Percentiles rank a stretch among this genome's conserved stretches.
Conservation (phyloP, 768 basidiomycete genomes). For the Sarcomyxa edulis region DNA sequence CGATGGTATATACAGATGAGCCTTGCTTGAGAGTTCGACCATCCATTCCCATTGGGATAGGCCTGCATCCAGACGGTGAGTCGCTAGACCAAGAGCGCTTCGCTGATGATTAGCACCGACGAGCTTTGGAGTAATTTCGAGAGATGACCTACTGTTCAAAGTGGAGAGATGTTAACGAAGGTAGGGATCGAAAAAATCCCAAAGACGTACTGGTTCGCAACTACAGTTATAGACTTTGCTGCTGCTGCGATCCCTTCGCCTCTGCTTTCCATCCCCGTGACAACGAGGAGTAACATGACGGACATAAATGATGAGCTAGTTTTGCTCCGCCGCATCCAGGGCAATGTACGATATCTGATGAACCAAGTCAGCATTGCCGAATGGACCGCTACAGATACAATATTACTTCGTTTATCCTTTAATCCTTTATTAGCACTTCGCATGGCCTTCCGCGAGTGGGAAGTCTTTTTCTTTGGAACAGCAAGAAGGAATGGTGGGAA, state of each 20-base stretch:
- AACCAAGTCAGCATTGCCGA: conserved; percentile 4
- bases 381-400: not conserved
- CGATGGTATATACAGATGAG: too few species aligned
- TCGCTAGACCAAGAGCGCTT: too few species aligned
- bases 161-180: too few species aligned
- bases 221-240: too few species aligned
- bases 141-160: too few species aligned
- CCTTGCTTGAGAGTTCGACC: too few species aligned
- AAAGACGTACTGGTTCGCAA: conserved; percentile 5
- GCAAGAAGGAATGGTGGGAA: conserved; percentile 86
- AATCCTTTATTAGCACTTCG: conserved; percentile 90
- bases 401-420: conserved; percentile 84
- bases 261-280: conserved; percentile 59
- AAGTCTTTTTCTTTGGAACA: conserved; percentile 91
- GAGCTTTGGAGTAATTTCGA: too few species aligned
- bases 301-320: conserved; percentile 84
- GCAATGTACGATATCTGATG: conserved; percentile 81
- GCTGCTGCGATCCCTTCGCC: too few species aligned
- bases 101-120: too few species aligned
- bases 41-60: too few species aligned
- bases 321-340: conserved; percentile 88
- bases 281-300: conserved; percentile 70
- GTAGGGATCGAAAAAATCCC: too few species aligned
- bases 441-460: conserved; percentile 95
- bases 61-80: too few species aligned